Evolutionary conservation across 805 yeast species (phyloP).

Genomic region (Wickerhamomyces subpelliculosus): DNA sequence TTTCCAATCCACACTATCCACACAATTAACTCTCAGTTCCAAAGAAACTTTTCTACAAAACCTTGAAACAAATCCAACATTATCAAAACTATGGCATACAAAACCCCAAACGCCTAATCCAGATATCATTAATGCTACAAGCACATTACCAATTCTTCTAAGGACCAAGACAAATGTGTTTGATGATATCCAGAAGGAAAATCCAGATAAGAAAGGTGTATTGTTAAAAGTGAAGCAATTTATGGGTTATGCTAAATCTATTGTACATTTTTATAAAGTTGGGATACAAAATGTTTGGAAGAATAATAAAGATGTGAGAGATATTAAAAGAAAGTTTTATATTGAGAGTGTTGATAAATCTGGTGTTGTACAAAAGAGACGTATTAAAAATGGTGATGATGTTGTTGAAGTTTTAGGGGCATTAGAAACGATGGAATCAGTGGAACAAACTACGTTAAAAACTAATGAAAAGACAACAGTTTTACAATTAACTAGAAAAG

Average conservation of each 20-base stretch:
- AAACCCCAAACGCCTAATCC: constrained; percentile 1
- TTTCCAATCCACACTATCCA: background rate
- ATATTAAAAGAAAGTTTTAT: constrained; percentile 21
- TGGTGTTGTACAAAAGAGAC: constrained; percentile 14
- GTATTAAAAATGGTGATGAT: constrained; percentile 29
- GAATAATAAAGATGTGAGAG: constrained; percentile 27
- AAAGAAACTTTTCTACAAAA: background rate
- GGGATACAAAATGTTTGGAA: constrained; percentile 54
- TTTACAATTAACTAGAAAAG: constrained; percentile 36
- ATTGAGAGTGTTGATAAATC: constrained; percentile 17
- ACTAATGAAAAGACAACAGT: constrained; percentile 17
- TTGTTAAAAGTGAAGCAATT: constrained; percentile 29
- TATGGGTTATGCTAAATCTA: constrained; percentile 35
- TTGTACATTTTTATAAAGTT: constrained; percentile 46
- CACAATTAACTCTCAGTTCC: background rate
- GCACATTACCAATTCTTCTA: constrained; percentile 25
- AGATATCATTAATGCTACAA: constrained; percentile 21
- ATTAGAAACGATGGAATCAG: constrained; percentile 28
- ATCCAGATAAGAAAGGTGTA: constrained; percentile 20
- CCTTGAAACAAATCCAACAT: background rate
- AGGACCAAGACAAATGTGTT: constrained; percentile 23
- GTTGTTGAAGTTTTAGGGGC: constrained; percentile 29
- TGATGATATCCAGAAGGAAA: constrained; percentile 18
- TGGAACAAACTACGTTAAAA: constrained; percentile 29
- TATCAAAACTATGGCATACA: background rate